These are phyloP conservation scores for Austroboletus sp. DNA, from an alignment of 1,284 basidiomycete genomes.

Conservation along the genomic window DNA sequence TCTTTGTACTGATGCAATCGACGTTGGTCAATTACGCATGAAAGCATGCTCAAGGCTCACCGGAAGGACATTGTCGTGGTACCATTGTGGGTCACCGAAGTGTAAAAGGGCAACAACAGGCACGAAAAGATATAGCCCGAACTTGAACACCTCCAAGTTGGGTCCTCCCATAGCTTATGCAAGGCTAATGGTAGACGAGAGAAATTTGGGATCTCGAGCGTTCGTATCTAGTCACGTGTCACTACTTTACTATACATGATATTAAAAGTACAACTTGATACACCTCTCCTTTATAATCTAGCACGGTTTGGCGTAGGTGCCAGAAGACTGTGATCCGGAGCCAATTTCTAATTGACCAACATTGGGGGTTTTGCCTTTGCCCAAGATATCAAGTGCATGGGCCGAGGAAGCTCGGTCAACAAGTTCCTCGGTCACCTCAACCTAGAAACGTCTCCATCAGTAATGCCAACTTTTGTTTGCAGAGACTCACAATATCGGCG, in stretches of 20 bases:
- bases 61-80: slow-evolving; percentile 70
- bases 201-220: too few relatives aligned
- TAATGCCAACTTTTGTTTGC: neutral
- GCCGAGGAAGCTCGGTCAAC: slow-evolving; percentile 39
- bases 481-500: slow-evolving; percentile 48
- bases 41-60: slow-evolving; percentile 40
- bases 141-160: slow-evolving; percentile 85
- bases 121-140: slow-evolving; percentile 82
- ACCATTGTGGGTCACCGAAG: slow-evolving; percentile 89
- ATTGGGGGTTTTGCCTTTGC: slow-evolving; percentile 24
- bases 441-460: slow-evolving; percentile 28
- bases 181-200: too few relatives aligned
- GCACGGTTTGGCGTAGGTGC: slow-evolving; percentile 64
- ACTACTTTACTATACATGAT: neutral
- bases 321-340: slow-evolving; percentile 42
- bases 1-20: slow-evolving; percentile 56
- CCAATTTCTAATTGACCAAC: slow-evolving; percentile 40
- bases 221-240: too few relatives aligned
- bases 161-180: slow-evolving; percentile 60
- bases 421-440: slow-evolving; percentile 57
- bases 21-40: neutral
- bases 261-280: neutral
- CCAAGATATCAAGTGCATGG: slow-evolving; percentile 49
- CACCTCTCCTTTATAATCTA: slow-evolving; percentile 28
- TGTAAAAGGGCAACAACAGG: slow-evolving; percentile 79